These are phyloP conservation scores for Niebla homalea DNA, from an alignment of 495 filamentous ascomycete genomes.

Conservation along the genomic window DNA sequence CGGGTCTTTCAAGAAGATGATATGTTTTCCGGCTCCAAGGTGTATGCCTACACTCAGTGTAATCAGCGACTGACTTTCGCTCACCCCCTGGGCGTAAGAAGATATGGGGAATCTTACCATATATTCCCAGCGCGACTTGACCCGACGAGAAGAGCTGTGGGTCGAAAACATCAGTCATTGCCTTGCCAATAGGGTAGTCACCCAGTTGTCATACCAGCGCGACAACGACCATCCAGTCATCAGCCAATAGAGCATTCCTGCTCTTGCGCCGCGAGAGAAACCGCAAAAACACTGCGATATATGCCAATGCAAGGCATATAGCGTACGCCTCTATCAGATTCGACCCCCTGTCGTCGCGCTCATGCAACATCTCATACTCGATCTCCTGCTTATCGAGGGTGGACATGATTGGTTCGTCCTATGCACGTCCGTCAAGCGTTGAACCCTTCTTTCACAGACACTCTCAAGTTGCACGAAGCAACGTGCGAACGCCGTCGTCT, in stretches of 20 bases:
- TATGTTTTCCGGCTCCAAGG: conserved; percentile 6
- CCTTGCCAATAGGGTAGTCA: not conserved
- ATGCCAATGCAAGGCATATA: conserved; percentile 1
- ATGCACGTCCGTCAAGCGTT: too few relatives aligned
- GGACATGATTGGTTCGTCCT: too few relatives aligned
- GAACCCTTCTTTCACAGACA: too few relatives aligned
- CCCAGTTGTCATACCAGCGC: not conserved
- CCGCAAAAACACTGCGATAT: not conserved
- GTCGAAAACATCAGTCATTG: not conserved
- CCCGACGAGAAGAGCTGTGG: not conserved
- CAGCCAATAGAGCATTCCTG: not conserved
- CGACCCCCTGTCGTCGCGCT: not conserved
- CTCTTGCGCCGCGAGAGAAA: not conserved
- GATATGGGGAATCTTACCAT: not conserved
- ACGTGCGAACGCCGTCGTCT: too few relatives aligned
- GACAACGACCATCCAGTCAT: conserved; percentile 1
- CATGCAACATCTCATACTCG: not conserved
- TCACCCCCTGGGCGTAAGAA: not conserved
- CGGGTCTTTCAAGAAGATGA: conserved; percentile 3
- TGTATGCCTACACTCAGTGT: conserved; percentile 1
- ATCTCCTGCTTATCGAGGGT: not conserved
- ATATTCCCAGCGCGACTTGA: not conserved
- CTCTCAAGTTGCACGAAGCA: too few relatives aligned
- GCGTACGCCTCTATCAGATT: not conserved
- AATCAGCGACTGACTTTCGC: not conserved